Conservation (phyloP, 2,329 filamentous ascomycete species). For the Leptodontidium sp. region DNA sequence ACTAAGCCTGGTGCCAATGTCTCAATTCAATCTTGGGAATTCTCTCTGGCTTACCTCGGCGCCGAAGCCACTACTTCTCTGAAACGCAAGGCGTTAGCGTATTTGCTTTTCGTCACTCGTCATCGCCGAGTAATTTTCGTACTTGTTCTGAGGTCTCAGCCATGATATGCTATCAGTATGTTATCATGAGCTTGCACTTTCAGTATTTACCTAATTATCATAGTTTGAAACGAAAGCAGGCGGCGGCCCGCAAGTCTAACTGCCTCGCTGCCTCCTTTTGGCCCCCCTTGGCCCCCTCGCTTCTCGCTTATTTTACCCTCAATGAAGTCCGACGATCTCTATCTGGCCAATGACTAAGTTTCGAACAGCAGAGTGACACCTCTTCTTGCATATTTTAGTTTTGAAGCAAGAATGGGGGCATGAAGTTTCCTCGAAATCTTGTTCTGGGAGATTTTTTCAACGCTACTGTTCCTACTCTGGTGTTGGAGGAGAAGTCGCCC, state of each 20-base stretch:
- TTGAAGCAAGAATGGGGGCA: too few species aligned
- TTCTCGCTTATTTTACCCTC: conserved; percentile 2
- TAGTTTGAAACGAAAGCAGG: background rate
- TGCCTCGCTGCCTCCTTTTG: background rate
- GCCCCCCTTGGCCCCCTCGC: background rate
- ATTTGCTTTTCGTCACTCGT: conserved; percentile 9
- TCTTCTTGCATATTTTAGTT: too few species aligned
- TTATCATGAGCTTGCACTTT: conserved; percentile 3
- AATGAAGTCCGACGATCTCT: background rate
- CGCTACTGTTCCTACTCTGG: too few species aligned
- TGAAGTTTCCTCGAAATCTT: too few species aligned
- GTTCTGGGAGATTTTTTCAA: too few species aligned
- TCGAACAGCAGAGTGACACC: too few species aligned
- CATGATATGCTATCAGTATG: background rate
- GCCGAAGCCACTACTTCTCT: background rate
- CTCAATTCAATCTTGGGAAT: conserved; percentile 9
- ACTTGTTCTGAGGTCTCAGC: background rate
- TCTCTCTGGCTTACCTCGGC: background rate
- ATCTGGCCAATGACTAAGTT: too few species aligned
- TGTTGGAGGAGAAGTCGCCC: too few species aligned
- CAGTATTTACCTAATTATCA: background rate
- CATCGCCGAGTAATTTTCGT: background rate
- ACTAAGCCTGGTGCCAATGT: background rate
- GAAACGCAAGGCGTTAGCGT: background rate
- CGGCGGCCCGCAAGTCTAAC: background rate